These are phyloP conservation scores for Lithospermum erythrorhizon DNA, from an alignment of 257 asterid species.

Conservation along the genomic window DNA sequence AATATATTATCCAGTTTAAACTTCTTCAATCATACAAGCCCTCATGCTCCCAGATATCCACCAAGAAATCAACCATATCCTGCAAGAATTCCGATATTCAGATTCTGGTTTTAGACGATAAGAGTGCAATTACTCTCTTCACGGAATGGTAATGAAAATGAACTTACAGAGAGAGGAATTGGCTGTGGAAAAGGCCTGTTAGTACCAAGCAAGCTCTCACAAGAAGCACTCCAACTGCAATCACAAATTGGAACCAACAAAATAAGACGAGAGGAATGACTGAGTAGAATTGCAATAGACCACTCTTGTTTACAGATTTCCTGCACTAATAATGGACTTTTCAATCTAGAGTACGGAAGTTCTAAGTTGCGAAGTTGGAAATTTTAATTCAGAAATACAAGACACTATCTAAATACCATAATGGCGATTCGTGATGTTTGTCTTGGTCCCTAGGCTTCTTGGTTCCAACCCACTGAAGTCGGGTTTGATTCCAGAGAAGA, in stretches of 20 bases:
- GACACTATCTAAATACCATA: constrained; percentile 26
- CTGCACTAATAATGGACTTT: not conserved
- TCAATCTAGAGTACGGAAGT: too few species aligned
- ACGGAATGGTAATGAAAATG: not conserved
- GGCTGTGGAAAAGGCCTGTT: constrained; percentile 53
- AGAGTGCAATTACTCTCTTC: not conserved
- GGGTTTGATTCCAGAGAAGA: constrained; percentile 52
- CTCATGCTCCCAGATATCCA: constrained; percentile 73
- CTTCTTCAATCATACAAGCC: constrained; percentile 40
- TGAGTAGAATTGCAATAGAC: not conserved
- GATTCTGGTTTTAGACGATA: not conserved
- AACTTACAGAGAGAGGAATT: constrained; percentile 64
- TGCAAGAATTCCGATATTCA: constrained; percentile 15
- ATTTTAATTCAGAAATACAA: too few species aligned
- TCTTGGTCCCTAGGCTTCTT: constrained; percentile 22
- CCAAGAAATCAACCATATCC: constrained; percentile 80
- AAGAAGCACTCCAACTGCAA: constrained; percentile 55
- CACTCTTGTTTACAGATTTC: too few species aligned
- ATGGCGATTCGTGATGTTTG: constrained; percentile 32
- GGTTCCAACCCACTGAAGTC: constrained; percentile 49
- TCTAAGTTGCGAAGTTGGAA: too few species aligned
- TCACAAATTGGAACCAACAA: constrained; percentile 2
- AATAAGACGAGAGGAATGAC: not conserved
- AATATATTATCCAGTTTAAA: not conserved
- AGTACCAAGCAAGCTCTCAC: constrained; percentile 52